Evolutionary conservation across 352 stramenopile genomes (phyloP), one percentile per base, ranked within the genome.

Genomic region (Globisporangium okanoganense): DNA sequence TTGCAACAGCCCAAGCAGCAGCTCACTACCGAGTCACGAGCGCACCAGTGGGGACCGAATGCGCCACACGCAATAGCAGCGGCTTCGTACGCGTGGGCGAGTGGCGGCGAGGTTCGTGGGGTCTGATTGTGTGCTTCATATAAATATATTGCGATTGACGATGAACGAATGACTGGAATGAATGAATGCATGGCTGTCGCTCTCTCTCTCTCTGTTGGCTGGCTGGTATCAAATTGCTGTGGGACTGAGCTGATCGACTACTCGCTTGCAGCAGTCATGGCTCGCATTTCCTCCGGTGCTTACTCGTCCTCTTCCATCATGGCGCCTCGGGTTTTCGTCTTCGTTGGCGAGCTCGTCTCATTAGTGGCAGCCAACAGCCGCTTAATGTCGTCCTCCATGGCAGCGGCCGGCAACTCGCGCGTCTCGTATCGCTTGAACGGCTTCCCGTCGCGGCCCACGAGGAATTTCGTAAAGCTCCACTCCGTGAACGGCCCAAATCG

Each of bases 381-480:
- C 24, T 58, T 33, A 20, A 85, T 75, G 38, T 82, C 72, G n/a
- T 33, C 29, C 41, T 87, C 77, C 53, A 87, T 66, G 33, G 61
- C 58, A 2, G 61, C 65, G 12, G 61, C 47, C 7, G 77, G 77
- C 38, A 68, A 27, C 24, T 65, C 61, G 22, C 47, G 70, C 27
- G 78, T 71, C 27, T 77, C 71, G 48, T 72, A 86, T 18, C 76
- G 70, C 33, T 72, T 68, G 33, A 78, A 47, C n/a, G 73, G 66
- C 20, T 65, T 57, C 12, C 78, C 78, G 20, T 72, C 27, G n/a
- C 79, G 68, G 14, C 73, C 70, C 7, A 90, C 53, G 22, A 90
- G 60, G 49, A 87, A 90, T 55, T 90, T 90, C 41, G 78, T 84
- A 35, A 88, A 90, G 58, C 85, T 87, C 80, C 78, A 88, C 65